Conservation (phyloP, 129 eudicot genomes). For the Artemisia annua region DNA sequence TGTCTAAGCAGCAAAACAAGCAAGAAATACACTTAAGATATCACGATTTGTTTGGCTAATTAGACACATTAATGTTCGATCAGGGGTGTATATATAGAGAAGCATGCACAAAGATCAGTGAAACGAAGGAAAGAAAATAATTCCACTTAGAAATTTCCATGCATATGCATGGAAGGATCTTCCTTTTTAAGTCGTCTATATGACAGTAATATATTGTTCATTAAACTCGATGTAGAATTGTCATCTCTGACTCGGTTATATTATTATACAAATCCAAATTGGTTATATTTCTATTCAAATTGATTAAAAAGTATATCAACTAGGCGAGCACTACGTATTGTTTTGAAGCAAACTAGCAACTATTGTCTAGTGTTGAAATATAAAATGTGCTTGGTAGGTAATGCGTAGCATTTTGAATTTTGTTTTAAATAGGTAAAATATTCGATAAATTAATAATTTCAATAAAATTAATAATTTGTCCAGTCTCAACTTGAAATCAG, state of each 20-base stretch:
- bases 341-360: too few species aligned
- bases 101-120: neutral
- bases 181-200: neutral
- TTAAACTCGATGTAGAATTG: too few species aligned
- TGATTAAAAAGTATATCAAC: too few species aligned
- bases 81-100: neutral
- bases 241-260: neutral
- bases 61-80: neutral
- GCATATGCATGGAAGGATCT: slow-evolving; percentile 29
- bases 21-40: neutral
- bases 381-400: too few species aligned
- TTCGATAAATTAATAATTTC: too few species aligned
- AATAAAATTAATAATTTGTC: too few species aligned
- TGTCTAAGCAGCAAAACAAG: neutral
- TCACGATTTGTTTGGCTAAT: neutral
- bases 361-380: too few species aligned
- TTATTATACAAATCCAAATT: neutral
- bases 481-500: too few species aligned
- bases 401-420: too few species aligned
- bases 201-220: too few species aligned
- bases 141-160: slow-evolving; percentile 27
- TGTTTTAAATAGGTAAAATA: too few species aligned
- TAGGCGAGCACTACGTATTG: too few species aligned
- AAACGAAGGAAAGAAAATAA: slow-evolving; percentile 16
- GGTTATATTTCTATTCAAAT: neutral